Evolutionary conservation across 495 filamentous ascomycete species (phyloP).

Genomic region (Penicillium mononematosum): DNA sequence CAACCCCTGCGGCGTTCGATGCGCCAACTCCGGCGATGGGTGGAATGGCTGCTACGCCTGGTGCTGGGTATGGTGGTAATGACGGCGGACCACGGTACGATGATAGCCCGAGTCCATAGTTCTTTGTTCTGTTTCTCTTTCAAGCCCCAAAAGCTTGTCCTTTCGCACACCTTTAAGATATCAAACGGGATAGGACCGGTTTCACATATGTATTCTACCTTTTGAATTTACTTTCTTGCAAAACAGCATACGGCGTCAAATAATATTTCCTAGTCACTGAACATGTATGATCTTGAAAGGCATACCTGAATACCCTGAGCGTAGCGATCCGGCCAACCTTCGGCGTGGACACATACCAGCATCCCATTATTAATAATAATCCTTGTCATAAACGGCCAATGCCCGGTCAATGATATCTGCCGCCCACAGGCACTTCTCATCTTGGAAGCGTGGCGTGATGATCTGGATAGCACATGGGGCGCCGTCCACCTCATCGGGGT

Average conservation of each 20-base stretch:
- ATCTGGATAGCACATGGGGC: conserved; percentile 43
- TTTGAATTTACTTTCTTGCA: conserved; percentile 24
- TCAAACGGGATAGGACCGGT: conserved; percentile 18
- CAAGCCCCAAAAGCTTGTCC: conserved; percentile 6
- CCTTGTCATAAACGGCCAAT: not conserved
- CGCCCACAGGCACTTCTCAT: conserved; percentile 42
- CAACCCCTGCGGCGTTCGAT: conserved; percentile 61
- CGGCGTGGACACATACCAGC: not conserved
- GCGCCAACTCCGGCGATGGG: conserved; percentile 80
- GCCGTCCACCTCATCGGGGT: conserved; percentile 34
- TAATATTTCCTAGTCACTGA: conserved; percentile 8
- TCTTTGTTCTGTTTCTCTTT: conserved; percentile 7
- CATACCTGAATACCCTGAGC: not conserved
- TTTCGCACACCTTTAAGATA: conserved; percentile 17
- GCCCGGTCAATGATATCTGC: conserved; percentile 36
- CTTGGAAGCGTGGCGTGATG: conserved; percentile 40
- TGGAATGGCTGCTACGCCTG: conserved; percentile 69
- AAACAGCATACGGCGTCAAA: conserved; percentile 18
- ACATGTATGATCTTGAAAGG: not conserved
- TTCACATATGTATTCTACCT: conserved; percentile 33
- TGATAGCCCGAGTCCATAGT: conserved; percentile 52
- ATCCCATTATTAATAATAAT: not conserved
- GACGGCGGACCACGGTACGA: conserved; percentile 59
- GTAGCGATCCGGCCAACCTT: not conserved
- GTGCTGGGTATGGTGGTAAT: conserved; percentile 60